Evolutionary conservation across 192 early-diverging fungal species (phyloP).

Genomic region (Coemansia sp.): DNA sequence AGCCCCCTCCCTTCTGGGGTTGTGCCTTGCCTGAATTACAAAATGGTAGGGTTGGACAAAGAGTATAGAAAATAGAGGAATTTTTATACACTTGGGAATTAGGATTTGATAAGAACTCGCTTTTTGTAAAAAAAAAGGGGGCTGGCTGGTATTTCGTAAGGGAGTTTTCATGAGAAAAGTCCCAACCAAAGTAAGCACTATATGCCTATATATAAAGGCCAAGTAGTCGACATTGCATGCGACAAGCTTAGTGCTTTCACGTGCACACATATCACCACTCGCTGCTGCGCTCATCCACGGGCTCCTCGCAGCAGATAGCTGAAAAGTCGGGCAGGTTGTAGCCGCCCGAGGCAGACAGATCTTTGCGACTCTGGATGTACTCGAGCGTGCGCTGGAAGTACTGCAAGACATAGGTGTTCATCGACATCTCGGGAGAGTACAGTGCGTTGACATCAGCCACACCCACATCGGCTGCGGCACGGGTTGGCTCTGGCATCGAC

Average conservation of each 20-base stretch:
- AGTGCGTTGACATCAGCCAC: slow-evolving; percentile 61
- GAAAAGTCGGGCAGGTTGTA: slow-evolving; percentile 50
- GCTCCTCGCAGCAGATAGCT: slow-evolving; percentile 48
- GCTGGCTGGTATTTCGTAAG: too few relatives aligned
- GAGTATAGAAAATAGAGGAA: too few relatives aligned
- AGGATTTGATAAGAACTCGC: neutral
- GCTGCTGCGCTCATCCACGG: slow-evolving; percentile 13
- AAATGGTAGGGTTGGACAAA: too few relatives aligned
- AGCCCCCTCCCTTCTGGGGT: too few relatives aligned
- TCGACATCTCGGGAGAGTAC: slow-evolving; percentile 58
- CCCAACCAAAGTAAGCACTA: too few relatives aligned
- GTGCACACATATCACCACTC: neutral
- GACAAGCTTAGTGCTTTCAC: too few relatives aligned
- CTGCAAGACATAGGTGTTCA: slow-evolving; percentile 65
- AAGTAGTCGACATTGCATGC: neutral
- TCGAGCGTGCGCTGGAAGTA: slow-evolving; percentile 71
- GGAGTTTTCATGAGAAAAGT: neutral
- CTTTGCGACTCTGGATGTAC: slow-evolving; percentile 59
- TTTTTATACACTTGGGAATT: too few relatives aligned
- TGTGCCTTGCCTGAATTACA: too few relatives aligned
- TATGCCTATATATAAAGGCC: neutral
- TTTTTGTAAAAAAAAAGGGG: too few relatives aligned
- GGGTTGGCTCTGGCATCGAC: slow-evolving; percentile 51
- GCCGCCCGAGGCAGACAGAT: slow-evolving; percentile 35
- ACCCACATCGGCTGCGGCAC: slow-evolving; percentile 40